Base-by-base conservation (phyloP, 257 asterid species). In the Forsythia viridissima region DNA sequence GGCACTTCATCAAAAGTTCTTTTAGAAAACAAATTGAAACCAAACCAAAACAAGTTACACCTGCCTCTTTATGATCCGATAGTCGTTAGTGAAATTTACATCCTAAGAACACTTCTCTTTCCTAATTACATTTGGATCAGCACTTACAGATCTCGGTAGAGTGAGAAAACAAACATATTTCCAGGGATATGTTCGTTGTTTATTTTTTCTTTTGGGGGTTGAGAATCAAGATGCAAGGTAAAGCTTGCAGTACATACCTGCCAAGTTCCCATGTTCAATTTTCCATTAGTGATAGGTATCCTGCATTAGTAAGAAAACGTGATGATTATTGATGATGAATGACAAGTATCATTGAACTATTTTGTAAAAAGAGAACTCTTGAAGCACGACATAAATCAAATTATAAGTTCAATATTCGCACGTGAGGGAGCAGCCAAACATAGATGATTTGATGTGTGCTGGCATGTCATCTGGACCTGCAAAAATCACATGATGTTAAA, bases 391-490 rank as follows among this genome's bases (percentile, higher is more conserved):
- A 69, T 20, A 69, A 61, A 2, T 13, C 67, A 73, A 81, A 13
- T 11, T 21, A n/a, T 61, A 41, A 66, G 4, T 44, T 68, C 34
- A 80, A 76, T 70, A 80, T 57, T 46, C 88, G 24, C 73, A 93
- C 99, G 87, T 90, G 73, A 95, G 92, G 39, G 92, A 80, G 87
- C 98, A 95, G 82, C 99, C 99, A 83, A 95, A 92, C 97, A 95
- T 93, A 30, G 98, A 95, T 81, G 99, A 95, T 89, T 95, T 95
- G 86, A 95, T 91, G 70, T 93, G 98, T 52, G 99, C 97, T 4
- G 98, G 99, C 99, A 95, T 95, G 90, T 93, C 99, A 83, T 95
- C 99, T 37, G 98, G 97, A 75, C 98, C 99, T 95, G 93, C 82
- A 84, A 81, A 78, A 80, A 83, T 80, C 68, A 67, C 80, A 80